phyloP scores from a whole-genome alignment of 106 monocot species.

The Platanthera guangdongensis region DNA sequence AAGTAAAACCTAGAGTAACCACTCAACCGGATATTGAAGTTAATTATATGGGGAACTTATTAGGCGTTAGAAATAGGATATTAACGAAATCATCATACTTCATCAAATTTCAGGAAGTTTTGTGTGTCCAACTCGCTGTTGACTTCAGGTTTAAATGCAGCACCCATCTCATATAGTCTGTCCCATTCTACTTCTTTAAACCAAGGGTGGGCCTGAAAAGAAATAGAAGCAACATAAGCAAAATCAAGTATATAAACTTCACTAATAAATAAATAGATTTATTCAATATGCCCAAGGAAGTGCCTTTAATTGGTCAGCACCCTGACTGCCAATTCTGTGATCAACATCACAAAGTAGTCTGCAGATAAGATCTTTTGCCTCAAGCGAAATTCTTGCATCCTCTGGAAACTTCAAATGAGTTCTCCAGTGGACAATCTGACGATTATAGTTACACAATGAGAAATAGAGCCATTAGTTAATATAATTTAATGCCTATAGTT shows the following conservation, averaged over 20 bases:
- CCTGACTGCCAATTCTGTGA: constrained; percentile 71
- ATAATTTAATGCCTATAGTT: neutral
- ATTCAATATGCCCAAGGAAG: neutral
- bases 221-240: constrained; percentile 11
- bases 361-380: constrained; percentile 88
- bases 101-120: constrained; percentile 94
- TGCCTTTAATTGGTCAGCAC: constrained; percentile 90
- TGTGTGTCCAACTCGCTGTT: constrained; percentile 89
- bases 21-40: neutral
- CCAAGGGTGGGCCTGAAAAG: constrained; percentile 90
- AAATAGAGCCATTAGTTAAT: neutral
- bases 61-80: neutral
- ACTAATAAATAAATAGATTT: neutral
- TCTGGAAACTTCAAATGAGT: constrained; percentile 87
- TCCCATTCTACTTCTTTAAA: constrained; percentile 84
- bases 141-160: constrained; percentile 94
- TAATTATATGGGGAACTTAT: neutral
- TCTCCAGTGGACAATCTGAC: constrained; percentile 95
- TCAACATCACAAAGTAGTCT: constrained; percentile 96
- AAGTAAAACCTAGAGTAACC: neutral
- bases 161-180: constrained; percentile 88
- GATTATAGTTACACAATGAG: neutral
- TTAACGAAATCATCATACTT: constrained; percentile 38
- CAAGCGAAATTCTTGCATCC: constrained; percentile 50
- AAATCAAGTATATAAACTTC: constrained; percentile 8